Conservation (phyloP, 305 asterid species). For the Ilex paraguariensis region DNA sequence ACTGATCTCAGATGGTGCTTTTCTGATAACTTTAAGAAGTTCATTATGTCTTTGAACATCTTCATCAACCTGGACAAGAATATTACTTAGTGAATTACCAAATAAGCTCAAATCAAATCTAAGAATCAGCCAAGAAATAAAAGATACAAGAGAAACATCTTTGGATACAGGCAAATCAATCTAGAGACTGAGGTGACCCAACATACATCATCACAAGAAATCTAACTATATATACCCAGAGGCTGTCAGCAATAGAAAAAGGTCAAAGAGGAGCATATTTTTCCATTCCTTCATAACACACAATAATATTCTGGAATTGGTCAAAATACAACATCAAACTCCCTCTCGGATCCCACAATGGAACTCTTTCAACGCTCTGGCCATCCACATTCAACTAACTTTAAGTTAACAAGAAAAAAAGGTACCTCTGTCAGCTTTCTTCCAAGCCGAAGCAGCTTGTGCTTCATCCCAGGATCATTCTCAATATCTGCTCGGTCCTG, state of each 20-base stretch:
- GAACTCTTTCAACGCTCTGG: conserved; percentile 1
- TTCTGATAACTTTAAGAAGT: conserved; percentile 60
- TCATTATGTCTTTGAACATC: conserved; percentile 82
- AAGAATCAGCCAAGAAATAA: too few species aligned
- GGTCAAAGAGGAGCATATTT: neutral
- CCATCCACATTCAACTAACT: conserved; percentile 9
- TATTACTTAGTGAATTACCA: conserved; percentile 16
- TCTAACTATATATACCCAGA: too few species aligned
- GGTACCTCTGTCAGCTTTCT: conserved; percentile 90
- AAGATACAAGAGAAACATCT: too few species aligned
- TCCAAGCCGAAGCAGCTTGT: conserved; percentile 66
- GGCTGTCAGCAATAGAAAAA: too few species aligned
- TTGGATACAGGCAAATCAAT: too few species aligned
- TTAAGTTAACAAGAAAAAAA: conserved; percentile 3
- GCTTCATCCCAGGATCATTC: conserved; percentile 74
- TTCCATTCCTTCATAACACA: neutral
- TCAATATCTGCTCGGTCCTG: conserved; percentile 66
- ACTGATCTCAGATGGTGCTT: conserved; percentile 57
- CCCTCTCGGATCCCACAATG: neutral
- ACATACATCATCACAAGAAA: too few species aligned
- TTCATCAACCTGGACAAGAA: conserved; percentile 56
- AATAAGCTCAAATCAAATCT: too few species aligned
- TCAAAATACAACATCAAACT: neutral
- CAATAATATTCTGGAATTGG: too few species aligned
- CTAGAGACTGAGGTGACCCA: too few species aligned